phyloP scores from a whole-genome alignment of 2,329 filamentous ascomycete genomes.

The Chrysoporthe austroafricana region DNA sequence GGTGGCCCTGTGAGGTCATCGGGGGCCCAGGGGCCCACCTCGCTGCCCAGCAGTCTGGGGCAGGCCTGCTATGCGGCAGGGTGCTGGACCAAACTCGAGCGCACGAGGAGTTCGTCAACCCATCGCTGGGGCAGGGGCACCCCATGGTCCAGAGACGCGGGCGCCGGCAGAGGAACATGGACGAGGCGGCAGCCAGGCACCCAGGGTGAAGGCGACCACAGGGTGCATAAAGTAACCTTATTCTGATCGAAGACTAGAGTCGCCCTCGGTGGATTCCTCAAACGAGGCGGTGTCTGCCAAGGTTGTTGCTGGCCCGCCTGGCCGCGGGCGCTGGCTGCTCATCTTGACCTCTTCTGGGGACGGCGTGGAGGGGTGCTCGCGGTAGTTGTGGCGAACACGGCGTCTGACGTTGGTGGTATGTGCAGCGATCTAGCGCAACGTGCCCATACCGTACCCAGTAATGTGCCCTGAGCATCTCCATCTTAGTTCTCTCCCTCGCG shows the following conservation, averaged over 20 bases:
- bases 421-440: too few species aligned
- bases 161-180: background rate
- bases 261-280: background rate
- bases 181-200: background rate
- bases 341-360: background rate
- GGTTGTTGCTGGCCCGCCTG: background rate
- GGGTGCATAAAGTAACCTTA: background rate
- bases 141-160: background rate
- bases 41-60: background rate
- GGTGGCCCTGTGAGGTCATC: constrained; percentile 17
- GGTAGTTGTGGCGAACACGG: background rate
- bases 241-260: background rate
- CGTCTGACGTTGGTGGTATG: background rate
- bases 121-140: background rate
- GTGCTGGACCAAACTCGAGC: background rate
- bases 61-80: background rate
- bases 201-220: background rate
- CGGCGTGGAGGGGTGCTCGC: too few species aligned
- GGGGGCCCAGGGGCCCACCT: background rate
- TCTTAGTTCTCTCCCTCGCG: background rate
- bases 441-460: too few species aligned
- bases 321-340: background rate
- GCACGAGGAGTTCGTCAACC: background rate
- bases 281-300: constrained; percentile 1
- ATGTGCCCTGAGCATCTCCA: background rate